Base-by-base conservation (phyloP, 1,284 basidiomycete genomes). In the Flammula alnicola region DNA sequence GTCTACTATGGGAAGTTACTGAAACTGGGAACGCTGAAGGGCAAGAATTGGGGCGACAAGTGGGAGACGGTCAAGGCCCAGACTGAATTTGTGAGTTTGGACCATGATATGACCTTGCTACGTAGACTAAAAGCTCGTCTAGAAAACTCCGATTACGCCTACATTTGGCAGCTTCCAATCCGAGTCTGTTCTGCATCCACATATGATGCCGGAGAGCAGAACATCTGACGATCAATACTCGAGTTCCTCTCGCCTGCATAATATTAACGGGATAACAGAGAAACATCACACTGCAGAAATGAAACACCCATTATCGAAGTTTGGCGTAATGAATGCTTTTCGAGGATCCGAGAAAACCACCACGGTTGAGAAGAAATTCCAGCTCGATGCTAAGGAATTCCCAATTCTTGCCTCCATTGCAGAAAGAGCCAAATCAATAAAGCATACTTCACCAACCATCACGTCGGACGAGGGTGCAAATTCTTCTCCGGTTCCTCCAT, bases 1-100 rank as follows among this genome's bases (percentile, higher is more conserved):
- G 72, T 84, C n/a, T 88, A 86, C 62, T 93, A 91, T 63, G 81
- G 82, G 20, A 88, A 89, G 63, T 67, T 93, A 26, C 68, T 93
- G 52, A 91, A 92, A 64, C 72, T 93, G 4, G 87, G 88, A 35
- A 89, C 86, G 22, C 62, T 92, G 61, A 87, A 82, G 68, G 90
- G 87, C 11, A 73, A 73, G 45, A 86, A 78, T 61, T 93, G 89
- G 89, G 79, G 74, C 17, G 84, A 84, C 32, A 91, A 91, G 66
- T 93, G 90, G 90, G 69, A 71, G 23, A 71, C 72, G 51, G 82
- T 88, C 38, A 91, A 87, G 70, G 63, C 63, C 27, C 80, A 82
- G 53, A 67, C 81, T 55, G 74, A 74, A 10, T 77, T 79, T 57
- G 65, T 55, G 19, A 50, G 55, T 51, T 23, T 12, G 8, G 14